Base-by-base conservation (phyloP, 805 yeast genomes). In the Pichia cephalocereana region DNA sequence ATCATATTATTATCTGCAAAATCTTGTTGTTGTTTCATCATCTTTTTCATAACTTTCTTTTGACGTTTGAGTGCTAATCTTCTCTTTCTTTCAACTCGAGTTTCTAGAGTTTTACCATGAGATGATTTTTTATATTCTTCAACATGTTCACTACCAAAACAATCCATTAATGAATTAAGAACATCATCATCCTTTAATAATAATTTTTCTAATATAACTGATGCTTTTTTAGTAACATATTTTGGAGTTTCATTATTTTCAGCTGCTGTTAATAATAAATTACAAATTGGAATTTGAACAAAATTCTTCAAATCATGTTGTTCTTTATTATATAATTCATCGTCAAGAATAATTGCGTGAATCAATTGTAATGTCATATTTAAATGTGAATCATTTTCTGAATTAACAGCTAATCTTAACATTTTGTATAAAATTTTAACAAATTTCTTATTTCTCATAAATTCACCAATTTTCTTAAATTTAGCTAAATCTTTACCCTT, bases 281-380 rank as follows among this genome's bases (percentile, higher is more conserved):
- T 77, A 57, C 81, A 68, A 34, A 80, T 69, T 6, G 87, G 85
- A 41, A 78, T 75, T 26, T 68, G 65, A n/a, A 76, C 62, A 51
- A 75, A 80, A 19, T 52, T 45, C 19, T 54, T 39, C 30, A 66
- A 49, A 1, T 57, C 56, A 50, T 58, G 58, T 3, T 65, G 56
- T 32, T 72, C 69, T 26, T 74, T 53, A 40, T 53, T 44, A 9
- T 48, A 34, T 3, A 50, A 44, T 41, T 54, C 58, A 52, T 59
- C 69, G 18, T 65, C 44, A 18, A 84, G 57, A 8, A 82, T 68
- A 28, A 55, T 50, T 7, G 86, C 90, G 65, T 85, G 88, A 3
- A 83, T 53, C 44, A 86, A 68, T 60, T 85, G 93, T 38, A 86
- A 68, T n/a, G 82, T 57, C 40, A 77, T 79, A 17, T 79, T 76